phyloP scores from a whole-genome alignment of 2,329 filamentous ascomycete genomes.

The Exophiala sideris region DNA sequence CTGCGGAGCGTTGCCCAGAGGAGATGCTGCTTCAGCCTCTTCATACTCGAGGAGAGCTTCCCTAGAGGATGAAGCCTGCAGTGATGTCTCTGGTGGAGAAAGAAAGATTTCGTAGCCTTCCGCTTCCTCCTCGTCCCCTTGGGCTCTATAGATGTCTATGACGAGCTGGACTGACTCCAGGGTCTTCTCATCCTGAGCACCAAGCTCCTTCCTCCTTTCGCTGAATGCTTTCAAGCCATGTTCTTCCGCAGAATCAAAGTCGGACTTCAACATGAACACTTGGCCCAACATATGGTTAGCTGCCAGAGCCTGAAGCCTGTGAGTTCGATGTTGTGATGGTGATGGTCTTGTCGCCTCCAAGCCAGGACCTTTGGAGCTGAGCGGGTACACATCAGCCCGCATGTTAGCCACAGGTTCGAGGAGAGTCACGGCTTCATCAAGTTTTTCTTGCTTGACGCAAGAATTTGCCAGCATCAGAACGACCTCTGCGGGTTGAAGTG shows the following conservation, averaged over 20 bases:
- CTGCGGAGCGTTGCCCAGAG: too few relatives aligned
- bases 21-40: too few relatives aligned
- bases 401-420: constrained; percentile 22
- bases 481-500: constrained; percentile 24
- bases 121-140: constrained; percentile 22
- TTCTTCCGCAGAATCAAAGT: constrained; percentile 22
- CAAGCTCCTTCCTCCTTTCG: constrained; percentile 21
- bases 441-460: constrained; percentile 25
- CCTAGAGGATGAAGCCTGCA: background rate
- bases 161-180: constrained; percentile 23
- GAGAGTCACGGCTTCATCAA: constrained; percentile 22
- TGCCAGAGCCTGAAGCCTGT: constrained; percentile 20
- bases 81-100: constrained; percentile 10
- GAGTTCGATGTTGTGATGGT: background rate
- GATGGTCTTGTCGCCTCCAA: background rate
- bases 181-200: constrained; percentile 21
- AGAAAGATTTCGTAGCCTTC: constrained; percentile 25
- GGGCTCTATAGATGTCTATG: constrained; percentile 24
- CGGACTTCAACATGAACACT: constrained; percentile 19
- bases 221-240: constrained; percentile 24
- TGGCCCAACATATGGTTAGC: constrained; percentile 24
- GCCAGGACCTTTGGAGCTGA: background rate
- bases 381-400: constrained; percentile 15
- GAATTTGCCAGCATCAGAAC: constrained; percentile 23
- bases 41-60: background rate